Conservation (phyloP, 73 alveolate species). For the Paramecium primaurelia region DNA sequence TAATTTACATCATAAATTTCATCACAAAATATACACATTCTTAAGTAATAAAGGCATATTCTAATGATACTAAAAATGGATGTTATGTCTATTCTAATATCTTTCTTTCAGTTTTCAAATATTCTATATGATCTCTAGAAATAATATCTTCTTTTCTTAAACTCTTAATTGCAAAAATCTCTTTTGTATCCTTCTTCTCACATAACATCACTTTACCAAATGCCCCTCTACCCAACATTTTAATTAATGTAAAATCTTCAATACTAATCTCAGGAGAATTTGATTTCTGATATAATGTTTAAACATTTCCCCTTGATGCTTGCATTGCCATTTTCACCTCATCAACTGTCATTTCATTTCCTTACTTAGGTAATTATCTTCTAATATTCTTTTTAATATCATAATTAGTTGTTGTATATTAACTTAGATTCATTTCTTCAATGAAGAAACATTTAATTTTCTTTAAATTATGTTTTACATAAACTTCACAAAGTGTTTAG, state of each 20-base stretch:
- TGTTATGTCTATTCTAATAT: constrained; percentile 67
- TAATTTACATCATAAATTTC: constrained; percentile 62
- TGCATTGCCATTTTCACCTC: background rate
- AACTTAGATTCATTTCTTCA: constrained; percentile 17
- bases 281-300: background rate
- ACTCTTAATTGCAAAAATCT: constrained; percentile 72
- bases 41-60: constrained; percentile 81
- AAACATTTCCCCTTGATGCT: background rate
- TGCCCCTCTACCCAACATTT: constrained; percentile 55
- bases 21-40: constrained; percentile 84
- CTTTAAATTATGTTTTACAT: constrained; percentile 33
- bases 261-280: constrained; percentile 5
- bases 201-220: constrained; percentile 70
- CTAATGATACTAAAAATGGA: constrained; percentile 87
- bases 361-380: constrained; percentile 4
- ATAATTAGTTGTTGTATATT: background rate
- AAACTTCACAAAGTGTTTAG: constrained; percentile 40
- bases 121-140: constrained; percentile 71
- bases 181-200: constrained; percentile 55
- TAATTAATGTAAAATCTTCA: background rate
- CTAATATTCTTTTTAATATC: constrained; percentile 42
- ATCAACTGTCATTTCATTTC: constrained; percentile 44
- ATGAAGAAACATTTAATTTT: constrained; percentile 35
- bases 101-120: constrained; percentile 83
- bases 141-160: constrained; percentile 81